Base-by-base conservation (phyloP, 345 rosid species). In the Mallotus nudiflorus region DNA sequence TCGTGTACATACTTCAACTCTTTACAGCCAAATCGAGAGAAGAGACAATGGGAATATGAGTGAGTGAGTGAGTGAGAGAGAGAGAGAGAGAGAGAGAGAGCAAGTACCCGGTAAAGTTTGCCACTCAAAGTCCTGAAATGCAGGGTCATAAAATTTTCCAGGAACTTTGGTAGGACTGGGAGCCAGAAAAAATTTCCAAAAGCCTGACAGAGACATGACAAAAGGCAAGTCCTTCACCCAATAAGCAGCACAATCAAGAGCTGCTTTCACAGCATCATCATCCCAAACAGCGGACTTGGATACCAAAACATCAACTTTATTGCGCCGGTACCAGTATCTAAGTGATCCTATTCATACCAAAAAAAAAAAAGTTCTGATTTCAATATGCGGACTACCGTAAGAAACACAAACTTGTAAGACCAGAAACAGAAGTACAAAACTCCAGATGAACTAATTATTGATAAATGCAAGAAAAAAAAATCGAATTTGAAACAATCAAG, bases 131-230 rank as follows among this genome's bases (percentile, higher is more conserved):
- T 95, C 99, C 35, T 83, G 73, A 83, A 84, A 92, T 11, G 78
- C 62, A 68, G 56, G 28, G 66, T 79, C 91, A 75, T 78, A 83
- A 52, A 92, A 95, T 15, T 84, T 77, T 18, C 54, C 22, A 9
- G 97, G 99, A 75, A 87, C 90, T 74, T 67, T 70, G 12, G 75
- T 35, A 73, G 99, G 97, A 28, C 61, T 61, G 22, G 92, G 75
- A 67, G 97, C 92, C 88, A 95, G 79, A 73, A 83, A 84, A 75
- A 95, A 95, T 27, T 86, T 95, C 99, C 99, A 95, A 55, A 81
- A 75, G 62, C 99, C 96, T 72, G 97, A 87, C 69, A 95, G 73
- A 73, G 99, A 90, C 81, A 78, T 85, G 8, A 86, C 93, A 69
- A 83, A 95, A 56, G 97, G 96, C 83, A 92, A 83, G 59, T 82